Conservation (phyloP, 2,329 filamentous ascomycete species). For the Didymella pinodella region DNA sequence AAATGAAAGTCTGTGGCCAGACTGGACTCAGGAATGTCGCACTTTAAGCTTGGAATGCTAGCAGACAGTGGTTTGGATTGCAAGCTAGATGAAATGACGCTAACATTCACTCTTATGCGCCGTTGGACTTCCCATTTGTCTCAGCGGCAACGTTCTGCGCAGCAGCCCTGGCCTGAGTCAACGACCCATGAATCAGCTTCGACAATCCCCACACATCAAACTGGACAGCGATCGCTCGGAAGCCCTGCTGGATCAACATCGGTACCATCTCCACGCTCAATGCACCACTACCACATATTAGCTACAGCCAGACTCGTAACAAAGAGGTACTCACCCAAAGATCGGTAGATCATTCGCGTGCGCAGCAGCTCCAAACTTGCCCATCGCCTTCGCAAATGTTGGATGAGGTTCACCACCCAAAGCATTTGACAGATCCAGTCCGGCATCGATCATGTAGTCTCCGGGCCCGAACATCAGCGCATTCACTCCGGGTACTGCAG, state of each 20-base stretch:
- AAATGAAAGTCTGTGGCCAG: background rate
- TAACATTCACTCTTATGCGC: background rate
- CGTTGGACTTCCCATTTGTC: conserved; percentile 12
- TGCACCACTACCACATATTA: conserved; percentile 27
- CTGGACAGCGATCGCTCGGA: conserved; percentile 32
- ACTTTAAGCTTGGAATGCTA: background rate
- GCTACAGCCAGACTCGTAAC: background rate
- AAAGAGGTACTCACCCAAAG: conserved; percentile 28
- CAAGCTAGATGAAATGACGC: background rate
- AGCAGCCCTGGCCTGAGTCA: conserved; percentile 28
- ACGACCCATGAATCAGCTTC: conserved; percentile 25
- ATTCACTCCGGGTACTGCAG: conserved; percentile 35
- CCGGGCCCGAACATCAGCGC: conserved; percentile 40
- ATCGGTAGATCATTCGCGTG: conserved; percentile 33
- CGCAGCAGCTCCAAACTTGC: conserved; percentile 32
- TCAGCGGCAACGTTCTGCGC: conserved; percentile 29
- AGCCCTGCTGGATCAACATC: conserved; percentile 33
- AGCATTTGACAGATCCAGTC: conserved; percentile 26
- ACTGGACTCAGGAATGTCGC: background rate
- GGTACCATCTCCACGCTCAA: conserved; percentile 30
- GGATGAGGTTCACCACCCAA: conserved; percentile 30
- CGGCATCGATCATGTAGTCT: conserved; percentile 38
- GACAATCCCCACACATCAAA: conserved; percentile 39
- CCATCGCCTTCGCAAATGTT: conserved; percentile 29
- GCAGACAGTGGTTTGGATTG: background rate